A percentile compares a stretch with the other conserved stretches of the same genome.
These are phyloP conservation scores for Peniophora sp. DNA, from an alignment of 1,284 basidiomycete genomes.

Conservation along the genomic window DNA sequence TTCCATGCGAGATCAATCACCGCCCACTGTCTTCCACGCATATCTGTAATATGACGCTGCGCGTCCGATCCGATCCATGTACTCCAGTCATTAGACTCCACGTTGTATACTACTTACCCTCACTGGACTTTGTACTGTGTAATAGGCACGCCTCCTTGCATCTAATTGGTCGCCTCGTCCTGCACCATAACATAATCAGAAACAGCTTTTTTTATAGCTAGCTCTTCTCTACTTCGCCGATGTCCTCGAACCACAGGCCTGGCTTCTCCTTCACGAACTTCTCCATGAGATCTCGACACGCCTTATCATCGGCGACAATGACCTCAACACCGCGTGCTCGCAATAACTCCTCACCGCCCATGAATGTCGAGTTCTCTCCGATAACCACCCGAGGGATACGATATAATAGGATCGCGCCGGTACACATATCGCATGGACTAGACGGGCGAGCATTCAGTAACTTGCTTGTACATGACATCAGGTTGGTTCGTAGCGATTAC, in stretches of 20 bases:
- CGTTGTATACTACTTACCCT: no score
- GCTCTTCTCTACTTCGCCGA: constrained; percentile 28
- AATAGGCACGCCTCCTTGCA: constrained; percentile 1
- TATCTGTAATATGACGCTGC: constrained; percentile 8
- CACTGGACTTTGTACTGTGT: background rate
- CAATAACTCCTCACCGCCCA: constrained; percentile 43
- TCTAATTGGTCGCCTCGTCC: background rate
- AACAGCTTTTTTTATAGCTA: no score
- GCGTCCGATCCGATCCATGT: constrained; percentile 9
- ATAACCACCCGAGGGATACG: constrained; percentile 54
- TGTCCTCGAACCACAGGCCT: constrained; percentile 54
- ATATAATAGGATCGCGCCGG: constrained; percentile 51
- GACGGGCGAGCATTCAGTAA: constrained; percentile 1
- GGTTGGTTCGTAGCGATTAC: constrained; percentile 16
- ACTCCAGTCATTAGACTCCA: constrained; percentile 4
- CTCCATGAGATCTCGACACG: constrained; percentile 38
- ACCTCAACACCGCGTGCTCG: constrained; percentile 44
- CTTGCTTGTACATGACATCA: background rate
- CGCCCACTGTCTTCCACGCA: constrained; percentile 1
- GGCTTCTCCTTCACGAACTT: constrained; percentile 42
- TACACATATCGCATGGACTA: constrained; percentile 58
- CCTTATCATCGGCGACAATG: constrained; percentile 34
- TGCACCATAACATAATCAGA: no score
- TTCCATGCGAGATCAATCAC: constrained; percentile 5
- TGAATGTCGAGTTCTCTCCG: constrained; percentile 45